Conservation (phyloP, 305 asterid genomes). For the Ruellia speciosa region DNA sequence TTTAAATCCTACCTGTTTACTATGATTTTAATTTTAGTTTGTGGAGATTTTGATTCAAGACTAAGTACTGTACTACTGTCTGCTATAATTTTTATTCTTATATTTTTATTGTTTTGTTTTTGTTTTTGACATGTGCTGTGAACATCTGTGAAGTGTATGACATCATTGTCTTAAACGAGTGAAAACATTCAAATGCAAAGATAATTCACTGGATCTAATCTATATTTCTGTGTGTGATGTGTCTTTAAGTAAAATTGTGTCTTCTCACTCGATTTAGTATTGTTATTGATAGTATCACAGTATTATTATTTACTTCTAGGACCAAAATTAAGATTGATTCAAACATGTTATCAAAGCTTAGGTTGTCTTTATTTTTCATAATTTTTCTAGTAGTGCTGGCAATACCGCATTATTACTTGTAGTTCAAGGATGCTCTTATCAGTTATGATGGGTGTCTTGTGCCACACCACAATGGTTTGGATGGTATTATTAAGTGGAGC, state of each 20-base stretch:
- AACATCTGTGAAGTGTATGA: not conserved
- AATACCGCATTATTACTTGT: no score
- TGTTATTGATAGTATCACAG: not conserved
- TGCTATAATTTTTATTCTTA: slow-evolving; percentile 4
- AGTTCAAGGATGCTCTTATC: no score
- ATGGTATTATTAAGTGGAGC: no score
- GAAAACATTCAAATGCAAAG: slow-evolving; percentile 4
- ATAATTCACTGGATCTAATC: not conserved
- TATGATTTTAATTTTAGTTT: not conserved
- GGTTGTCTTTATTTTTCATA: not conserved
- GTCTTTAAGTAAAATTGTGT: no score
- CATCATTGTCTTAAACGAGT: not conserved
- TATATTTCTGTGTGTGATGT: not conserved
- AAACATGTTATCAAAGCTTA: no score
- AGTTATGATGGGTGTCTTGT: no score
- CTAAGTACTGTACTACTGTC: not conserved
- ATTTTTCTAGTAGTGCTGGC: not conserved
- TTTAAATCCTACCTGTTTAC: slow-evolving; percentile 5
- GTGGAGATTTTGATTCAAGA: not conserved
- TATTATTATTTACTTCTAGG: not conserved
- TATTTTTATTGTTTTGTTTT: slow-evolving; percentile 13
- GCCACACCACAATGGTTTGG: no score
- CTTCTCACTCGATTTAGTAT: no score
- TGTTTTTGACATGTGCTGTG: not conserved
- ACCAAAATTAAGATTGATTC: no score